These are phyloP conservation scores for Tolypocladium ophioglossoides DNA, from an alignment of 2,329 filamentous ascomycete species.

Conservation along the genomic window DNA sequence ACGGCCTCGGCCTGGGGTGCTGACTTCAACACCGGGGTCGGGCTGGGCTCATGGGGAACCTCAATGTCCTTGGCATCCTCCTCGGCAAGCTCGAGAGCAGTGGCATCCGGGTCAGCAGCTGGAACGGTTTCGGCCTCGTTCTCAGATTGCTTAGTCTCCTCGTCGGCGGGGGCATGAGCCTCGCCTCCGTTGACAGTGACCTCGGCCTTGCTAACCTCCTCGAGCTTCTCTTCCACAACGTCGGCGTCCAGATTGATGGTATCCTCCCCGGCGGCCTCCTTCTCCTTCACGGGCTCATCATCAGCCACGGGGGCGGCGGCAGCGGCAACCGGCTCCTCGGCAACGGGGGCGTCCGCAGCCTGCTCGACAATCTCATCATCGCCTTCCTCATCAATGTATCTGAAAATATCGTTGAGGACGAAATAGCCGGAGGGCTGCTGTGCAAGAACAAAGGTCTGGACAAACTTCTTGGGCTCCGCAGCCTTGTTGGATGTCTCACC, in stretches of 20 bases:
- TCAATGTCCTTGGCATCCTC: conserved; percentile 48
- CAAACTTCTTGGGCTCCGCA: conserved; percentile 86
- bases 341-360: conserved; percentile 19
- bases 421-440: conserved; percentile 96
- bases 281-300: conserved; percentile 17
- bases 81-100: conserved; percentile 39
- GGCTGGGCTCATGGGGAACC: conserved; percentile 54
- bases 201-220: conserved; percentile 42
- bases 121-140: conserved; percentile 22
- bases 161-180: conserved; percentile 16
- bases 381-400: conserved; percentile 77
- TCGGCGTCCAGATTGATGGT: conserved; percentile 29
- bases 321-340: conserved; percentile 17
- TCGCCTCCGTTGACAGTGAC: conserved; percentile 20
- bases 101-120: conserved; percentile 37
- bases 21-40: conserved; percentile 39
- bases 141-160: conserved; percentile 28
- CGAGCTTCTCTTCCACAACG: conserved; percentile 65
- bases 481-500: conserved; percentile 95
- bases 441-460: conserved; percentile 94
- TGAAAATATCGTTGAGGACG: conserved; percentile 95
- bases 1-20: conserved; percentile 38
- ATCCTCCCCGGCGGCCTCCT: conserved; percentile 25
- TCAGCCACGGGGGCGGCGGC: conserved; percentile 18
- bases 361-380: conserved; percentile 50